Base-by-base conservation (phyloP, 2,329 filamentous ascomycete species). In the Thyridium curvatum region DNA sequence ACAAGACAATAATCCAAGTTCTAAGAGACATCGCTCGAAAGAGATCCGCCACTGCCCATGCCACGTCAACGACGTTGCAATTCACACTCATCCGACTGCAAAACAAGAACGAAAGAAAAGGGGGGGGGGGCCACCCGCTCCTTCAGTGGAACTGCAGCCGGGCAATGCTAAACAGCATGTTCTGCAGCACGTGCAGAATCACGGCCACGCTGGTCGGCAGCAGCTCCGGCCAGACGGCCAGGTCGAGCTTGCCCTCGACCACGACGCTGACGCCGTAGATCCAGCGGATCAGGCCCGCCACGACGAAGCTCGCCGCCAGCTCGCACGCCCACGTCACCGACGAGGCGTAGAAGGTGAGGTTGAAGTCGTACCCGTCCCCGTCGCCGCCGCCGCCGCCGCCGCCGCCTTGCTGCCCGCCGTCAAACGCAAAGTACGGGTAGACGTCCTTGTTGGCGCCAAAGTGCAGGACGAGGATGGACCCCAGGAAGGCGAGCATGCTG, bases 111-210 rank as follows among this genome's bases (percentile, higher is more conserved):
- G 14, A 17, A 32, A 8, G 37, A 34, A 35, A 35, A 35, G n/a
- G n/a, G n/a, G n/a, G n/a, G n/a, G n/a, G n/a, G 14, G 14, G 56
- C 51, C 18, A 53, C 6, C 21, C 21, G 6, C 21, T 26, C 47
- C 45, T 35, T 55, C 46, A 60, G 29, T 58, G 65, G 49, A 84
- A 84, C 46, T 76, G 71, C 52, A 84, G 60, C 46, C 79, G 70
- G 29, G 83, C 74, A 50, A 84, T 84, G 34, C 77, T 79, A 60
- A 84, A 84, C 40, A 84, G 59, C 80, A 84, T 84, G 55, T 84
- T 84, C 61, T 84, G 80, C 58, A 84, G 53, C 37, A 84, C 80
- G 50, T 84, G 80, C 54, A 84, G 62, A 64, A 77, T 78, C 16
- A 83, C 79, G 16, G 75, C 77, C 15, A 81, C 74, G 39, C 75